Conservation (phyloP, 2,329 filamentous ascomycete genomes). For the Penicillium sp. region DNA sequence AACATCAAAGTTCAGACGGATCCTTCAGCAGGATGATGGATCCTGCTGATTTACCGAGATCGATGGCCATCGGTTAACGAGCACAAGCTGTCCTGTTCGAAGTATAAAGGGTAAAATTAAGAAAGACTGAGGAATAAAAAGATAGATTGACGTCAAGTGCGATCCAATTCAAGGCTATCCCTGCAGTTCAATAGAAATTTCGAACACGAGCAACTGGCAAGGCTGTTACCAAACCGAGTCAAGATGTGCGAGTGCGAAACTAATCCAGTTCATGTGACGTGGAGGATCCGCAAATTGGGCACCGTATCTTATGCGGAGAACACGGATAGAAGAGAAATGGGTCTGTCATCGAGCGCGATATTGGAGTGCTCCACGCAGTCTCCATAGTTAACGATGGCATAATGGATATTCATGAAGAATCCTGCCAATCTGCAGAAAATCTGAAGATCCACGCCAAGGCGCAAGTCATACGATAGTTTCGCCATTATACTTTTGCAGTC, state of each 20-base stretch:
- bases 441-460: conserved; percentile 4
- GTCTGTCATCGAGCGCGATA: too few species aligned
- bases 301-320: neutral
- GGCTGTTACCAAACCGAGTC: conserved; percentile 8
- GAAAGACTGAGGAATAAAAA: too few species aligned
- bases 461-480: neutral
- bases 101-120: too few species aligned
- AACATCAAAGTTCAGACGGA: too few species aligned
- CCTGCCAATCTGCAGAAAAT: neutral
- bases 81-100: too few species aligned
- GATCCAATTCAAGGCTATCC: neutral
- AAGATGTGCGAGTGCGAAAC: conserved; percentile 5
- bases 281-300: too few species aligned
- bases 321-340: neutral
- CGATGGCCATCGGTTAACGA: neutral
- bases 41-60: neutral
- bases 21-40: too few species aligned
- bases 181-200: neutral
- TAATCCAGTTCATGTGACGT: neutral
- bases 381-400: too few species aligned
- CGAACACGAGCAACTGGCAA: neutral
- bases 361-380: too few species aligned
- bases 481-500: neutral
- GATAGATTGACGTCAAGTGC: too few species aligned
- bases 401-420: too few species aligned